These are phyloP conservation scores for Zelopaecilomyces penicillatus DNA, from an alignment of 2,329 filamentous ascomycete species.

Conservation along the genomic window DNA sequence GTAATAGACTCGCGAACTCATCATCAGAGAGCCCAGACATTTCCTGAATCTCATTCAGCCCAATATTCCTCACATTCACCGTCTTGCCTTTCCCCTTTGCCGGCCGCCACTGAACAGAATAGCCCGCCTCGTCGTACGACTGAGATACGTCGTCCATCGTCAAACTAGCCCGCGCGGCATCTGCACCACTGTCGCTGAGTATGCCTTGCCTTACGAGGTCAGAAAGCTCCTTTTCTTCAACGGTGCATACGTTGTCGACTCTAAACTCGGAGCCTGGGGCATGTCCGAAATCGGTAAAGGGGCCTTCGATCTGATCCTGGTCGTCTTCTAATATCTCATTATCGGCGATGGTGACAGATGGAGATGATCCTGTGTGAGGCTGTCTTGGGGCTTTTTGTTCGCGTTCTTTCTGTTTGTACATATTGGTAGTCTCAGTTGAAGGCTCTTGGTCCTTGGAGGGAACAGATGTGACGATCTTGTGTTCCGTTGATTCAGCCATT, in stretches of 20 bases:
- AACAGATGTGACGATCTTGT: too few relatives aligned
- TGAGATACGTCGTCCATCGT: slow-evolving; percentile 6
- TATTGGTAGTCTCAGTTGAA: too few relatives aligned
- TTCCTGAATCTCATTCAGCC: background rate
- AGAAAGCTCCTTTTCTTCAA: slow-evolving; percentile 8
- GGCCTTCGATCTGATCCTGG: slow-evolving; percentile 1
- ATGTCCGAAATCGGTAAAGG: background rate
- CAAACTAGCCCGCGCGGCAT: slow-evolving; percentile 1
- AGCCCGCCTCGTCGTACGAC: slow-evolving; percentile 4
- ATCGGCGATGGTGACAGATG: too few relatives aligned
- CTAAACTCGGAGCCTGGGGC: background rate
- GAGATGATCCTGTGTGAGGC: too few relatives aligned
- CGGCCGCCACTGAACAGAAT: slow-evolving; percentile 3
- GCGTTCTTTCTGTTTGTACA: too few relatives aligned
- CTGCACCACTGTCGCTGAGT: slow-evolving; percentile 4
- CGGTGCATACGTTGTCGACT: slow-evolving; percentile 3
- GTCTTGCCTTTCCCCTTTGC: slow-evolving; percentile 1
- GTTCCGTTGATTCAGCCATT: too few relatives aligned
- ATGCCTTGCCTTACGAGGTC: slow-evolving; percentile 6
- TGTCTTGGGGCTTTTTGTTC: too few relatives aligned
- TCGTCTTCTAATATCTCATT: background rate
- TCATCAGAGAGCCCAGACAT: slow-evolving; percentile 3
- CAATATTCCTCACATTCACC: background rate
- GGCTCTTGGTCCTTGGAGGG: too few relatives aligned
- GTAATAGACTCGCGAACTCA: slow-evolving; percentile 7